Conservation (phyloP, 2,329 filamentous ascomycete genomes). For the Hypoxylon sp. region DNA sequence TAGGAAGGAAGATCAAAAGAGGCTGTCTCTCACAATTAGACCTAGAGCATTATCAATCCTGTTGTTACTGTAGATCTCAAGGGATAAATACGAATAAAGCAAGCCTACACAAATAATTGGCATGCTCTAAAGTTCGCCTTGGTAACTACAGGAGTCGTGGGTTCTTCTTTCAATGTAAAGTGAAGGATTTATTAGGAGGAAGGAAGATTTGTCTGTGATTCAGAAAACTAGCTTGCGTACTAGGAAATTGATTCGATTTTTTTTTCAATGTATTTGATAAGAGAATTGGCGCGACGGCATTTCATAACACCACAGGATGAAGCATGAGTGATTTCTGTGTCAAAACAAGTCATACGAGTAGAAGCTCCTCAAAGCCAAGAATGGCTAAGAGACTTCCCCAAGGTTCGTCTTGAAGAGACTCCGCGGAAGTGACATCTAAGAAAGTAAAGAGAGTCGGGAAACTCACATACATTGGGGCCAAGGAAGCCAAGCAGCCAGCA, state of each 20-base stretch:
- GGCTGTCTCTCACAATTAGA: not conserved
- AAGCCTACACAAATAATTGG: not conserved
- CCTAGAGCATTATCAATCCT: not conserved
- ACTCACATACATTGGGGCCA: not conserved
- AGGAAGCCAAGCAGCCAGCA: not conserved
- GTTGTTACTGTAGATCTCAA: no score
- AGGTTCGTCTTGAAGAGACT: not conserved
- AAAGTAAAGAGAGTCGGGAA: not conserved
- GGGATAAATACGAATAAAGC: not conserved
- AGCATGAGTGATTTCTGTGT: not conserved
- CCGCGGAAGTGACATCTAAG: not conserved
- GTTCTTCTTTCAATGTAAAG: not conserved
- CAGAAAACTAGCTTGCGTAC: not conserved
- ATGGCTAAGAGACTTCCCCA: not conserved
- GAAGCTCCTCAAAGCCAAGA: not conserved
- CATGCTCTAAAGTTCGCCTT: not conserved
- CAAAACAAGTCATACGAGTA: not conserved
- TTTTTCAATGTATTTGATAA: not conserved
- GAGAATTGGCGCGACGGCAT: not conserved
- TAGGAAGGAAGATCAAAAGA: not conserved
- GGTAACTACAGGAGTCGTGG: no score
- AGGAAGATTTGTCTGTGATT: not conserved
- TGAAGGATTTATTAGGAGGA: not conserved
- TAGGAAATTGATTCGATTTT: not conserved
- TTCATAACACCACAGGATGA: not conserved